These are phyloP conservation scores for Alternaria longipes DNA, from an alignment of 2,329 filamentous ascomycete species.

Conservation along the genomic window DNA sequence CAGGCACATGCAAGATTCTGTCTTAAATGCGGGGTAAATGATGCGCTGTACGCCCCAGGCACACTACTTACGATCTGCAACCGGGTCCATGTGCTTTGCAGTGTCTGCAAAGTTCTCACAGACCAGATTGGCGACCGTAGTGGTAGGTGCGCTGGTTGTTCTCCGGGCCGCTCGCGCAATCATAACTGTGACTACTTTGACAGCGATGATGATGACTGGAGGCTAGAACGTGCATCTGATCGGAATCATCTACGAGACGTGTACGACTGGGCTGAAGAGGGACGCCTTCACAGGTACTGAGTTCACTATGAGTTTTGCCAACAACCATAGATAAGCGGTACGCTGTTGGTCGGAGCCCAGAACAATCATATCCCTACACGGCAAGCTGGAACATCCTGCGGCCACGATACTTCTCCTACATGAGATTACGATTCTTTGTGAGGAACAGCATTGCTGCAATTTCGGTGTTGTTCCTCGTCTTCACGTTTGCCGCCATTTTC, in stretches of 20 bases:
- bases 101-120: conserved; percentile 28
- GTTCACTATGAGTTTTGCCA: not conserved
- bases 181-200: conserved; percentile 8
- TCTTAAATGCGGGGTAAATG: conserved; percentile 37
- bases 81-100: conserved; percentile 28
- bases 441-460: not conserved
- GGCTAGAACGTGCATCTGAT: conserved; percentile 17
- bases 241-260: conserved; percentile 28
- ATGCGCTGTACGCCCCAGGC: conserved; percentile 31
- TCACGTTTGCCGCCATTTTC: conserved; percentile 9
- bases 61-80: conserved; percentile 32
- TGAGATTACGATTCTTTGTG: not conserved
- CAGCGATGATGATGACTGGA: conserved; percentile 20
- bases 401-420: not conserved
- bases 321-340: not conserved
- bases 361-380: not conserved
- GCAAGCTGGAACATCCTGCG: not conserved
- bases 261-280: conserved; percentile 27
- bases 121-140: conserved; percentile 22
- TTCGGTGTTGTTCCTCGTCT: not conserved
- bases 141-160: conserved; percentile 25
- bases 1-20: conserved; percentile 38
- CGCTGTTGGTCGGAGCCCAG: not conserved
- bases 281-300: conserved; percentile 8
- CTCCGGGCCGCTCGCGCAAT: conserved; percentile 13